Evolutionary conservation across 208 protist species (phyloP).

Genomic region (Naegleria lovaniensis): DNA sequence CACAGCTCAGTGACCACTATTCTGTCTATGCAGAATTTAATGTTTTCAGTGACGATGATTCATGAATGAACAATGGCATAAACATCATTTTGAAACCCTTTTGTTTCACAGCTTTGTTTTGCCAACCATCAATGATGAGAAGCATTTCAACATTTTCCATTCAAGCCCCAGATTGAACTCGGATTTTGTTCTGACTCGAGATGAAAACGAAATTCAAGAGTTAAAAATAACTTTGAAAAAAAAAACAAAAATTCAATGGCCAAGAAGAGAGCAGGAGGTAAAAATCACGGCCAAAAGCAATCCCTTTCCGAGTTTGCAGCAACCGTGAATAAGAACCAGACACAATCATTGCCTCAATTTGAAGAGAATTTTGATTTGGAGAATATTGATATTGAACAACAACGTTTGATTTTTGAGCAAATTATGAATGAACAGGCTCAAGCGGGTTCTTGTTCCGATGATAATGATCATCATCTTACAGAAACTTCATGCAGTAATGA

Average conservation of each 20-base stretch:
- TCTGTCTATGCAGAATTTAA: background rate
- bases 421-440: background rate
- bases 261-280: background rate
- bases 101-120: no score
- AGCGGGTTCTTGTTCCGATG: no score
- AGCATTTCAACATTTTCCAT: no score
- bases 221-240: background rate
- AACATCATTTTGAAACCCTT: no score
- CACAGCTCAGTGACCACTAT: slow-evolving; percentile 18
- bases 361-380: background rate
- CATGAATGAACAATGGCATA: no score
- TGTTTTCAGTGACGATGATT: no score
- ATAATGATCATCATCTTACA: no score
- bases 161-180: no score
- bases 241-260: background rate
- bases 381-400: background rate
- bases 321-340: background rate
- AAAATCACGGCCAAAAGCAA: background rate
- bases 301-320: background rate
- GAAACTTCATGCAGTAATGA: no score
- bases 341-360: background rate
- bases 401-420: background rate
- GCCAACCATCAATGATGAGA: no score
- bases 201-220: background rate
- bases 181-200: no score